Evolutionary conservation across 2,329 filamentous ascomycete species (phyloP), one percentile per base, ranked within the genome.

Genomic region (Penicillium sp.): DNA sequence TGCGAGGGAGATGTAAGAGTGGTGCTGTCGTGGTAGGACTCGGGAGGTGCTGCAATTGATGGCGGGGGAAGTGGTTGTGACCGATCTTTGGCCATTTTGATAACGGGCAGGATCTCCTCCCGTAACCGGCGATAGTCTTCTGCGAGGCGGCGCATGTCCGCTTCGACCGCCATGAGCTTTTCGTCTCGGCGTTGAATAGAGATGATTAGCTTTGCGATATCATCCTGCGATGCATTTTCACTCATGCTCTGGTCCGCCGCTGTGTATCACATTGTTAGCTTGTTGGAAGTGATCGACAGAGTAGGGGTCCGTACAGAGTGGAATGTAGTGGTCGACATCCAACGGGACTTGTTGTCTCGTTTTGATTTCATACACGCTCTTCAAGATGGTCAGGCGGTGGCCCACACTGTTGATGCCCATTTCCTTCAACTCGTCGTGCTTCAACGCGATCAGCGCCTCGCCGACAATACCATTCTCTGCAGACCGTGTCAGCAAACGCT

Each of bases 361-460:
- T 77, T 99, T 99, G 67, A 94, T 87, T 68, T 97, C 92, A 75
- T 97, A 97, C 48, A 97, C 91, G 65, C 87, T 92, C 77, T 97
- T 97, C 52, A 99, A 81, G 51, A 99, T 95, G 18, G 91, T 96
- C 64, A 99, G 80, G 54, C 94, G 87, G 76, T 99, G 94, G 33
- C 94, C 94, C 41, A 97, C 91, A 75, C 93, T 97, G 57, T 81
- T 80, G 59, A 99, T 89, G 41, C 92, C 92, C 86, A 97, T 93
- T 68, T 95, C 91, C 74, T 95, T 96, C 64, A 99, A 79, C 69
- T 97, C 93, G 51, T 96, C 90, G 69, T 97, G 94, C 58, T 89
- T 88, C 58, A 99, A 78, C 33, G 90, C 90, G 51, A 96, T 85
- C 56, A 99, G 79, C 46, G 90, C 93, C 70, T 97, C 91, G 59